These are phyloP conservation scores for Neonectria coccinea DNA, from an alignment of 2,329 filamentous ascomycete species.

Conservation along the genomic window DNA sequence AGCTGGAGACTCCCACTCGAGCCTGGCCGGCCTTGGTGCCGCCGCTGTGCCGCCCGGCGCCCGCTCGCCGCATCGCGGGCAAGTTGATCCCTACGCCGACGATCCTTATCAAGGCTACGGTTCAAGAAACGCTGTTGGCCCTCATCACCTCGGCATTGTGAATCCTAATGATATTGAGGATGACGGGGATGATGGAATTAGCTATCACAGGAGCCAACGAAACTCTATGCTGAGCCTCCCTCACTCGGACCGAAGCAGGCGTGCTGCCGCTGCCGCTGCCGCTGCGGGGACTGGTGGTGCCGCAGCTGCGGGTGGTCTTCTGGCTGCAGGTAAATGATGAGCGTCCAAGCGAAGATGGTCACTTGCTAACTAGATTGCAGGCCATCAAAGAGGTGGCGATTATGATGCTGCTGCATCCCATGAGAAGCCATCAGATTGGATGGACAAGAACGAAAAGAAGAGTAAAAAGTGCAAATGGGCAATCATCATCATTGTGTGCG, in stretches of 20 bases:
- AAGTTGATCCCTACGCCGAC: slow-evolving; percentile 65
- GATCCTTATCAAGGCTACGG: slow-evolving; percentile 74
- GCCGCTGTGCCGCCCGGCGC: slow-evolving; percentile 47
- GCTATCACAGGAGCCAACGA: slow-evolving; percentile 61
- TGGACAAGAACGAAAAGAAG: slow-evolving; percentile 67
- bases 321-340: slow-evolving; percentile 46
- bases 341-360: not conserved
- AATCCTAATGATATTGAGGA: slow-evolving; percentile 86
- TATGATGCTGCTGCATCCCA: slow-evolving; percentile 46
- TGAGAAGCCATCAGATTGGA: slow-evolving; percentile 77
- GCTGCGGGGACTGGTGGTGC: slow-evolving; percentile 61
- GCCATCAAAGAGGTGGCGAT: slow-evolving; percentile 38
- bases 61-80: slow-evolving; percentile 34
- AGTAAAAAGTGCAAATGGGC: slow-evolving; percentile 78
- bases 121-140: slow-evolving; percentile 58
- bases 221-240: slow-evolving; percentile 71
- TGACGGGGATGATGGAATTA: slow-evolving; percentile 87
- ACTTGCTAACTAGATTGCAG: slow-evolving; percentile 25
- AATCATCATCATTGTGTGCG: slow-evolving; percentile 71
- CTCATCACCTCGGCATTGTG: slow-evolving; percentile 67
- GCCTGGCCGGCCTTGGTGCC: slow-evolving; percentile 44
- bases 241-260: slow-evolving; percentile 52
- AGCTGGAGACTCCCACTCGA: slow-evolving; percentile 52
- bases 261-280: slow-evolving; percentile 42
- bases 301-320: slow-evolving; percentile 55